Evolutionary conservation across 768 basidiomycete species (phyloP), one percentile per base, ranked within the genome.

Genomic region (Kwoniella sp.): DNA sequence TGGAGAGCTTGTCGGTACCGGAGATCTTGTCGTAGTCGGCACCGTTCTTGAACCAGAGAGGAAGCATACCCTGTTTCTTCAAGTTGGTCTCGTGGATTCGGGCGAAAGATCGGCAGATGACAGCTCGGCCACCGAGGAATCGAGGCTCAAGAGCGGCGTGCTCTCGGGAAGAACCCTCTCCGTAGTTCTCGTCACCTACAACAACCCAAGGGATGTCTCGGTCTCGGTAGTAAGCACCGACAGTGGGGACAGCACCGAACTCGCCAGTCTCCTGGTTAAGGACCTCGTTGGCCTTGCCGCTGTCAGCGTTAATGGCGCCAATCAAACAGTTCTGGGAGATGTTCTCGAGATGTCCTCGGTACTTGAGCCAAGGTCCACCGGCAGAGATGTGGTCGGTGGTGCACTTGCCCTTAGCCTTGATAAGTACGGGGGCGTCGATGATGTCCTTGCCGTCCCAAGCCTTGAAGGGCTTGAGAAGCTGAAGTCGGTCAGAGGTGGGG

Each of bases 371-470:
- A 49, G 95, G 95, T 64, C 95, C 95, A 84, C 94, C 95, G 78
- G 94, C 94, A 65, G 89, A 90, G 81, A 95, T 93, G 82, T 95
- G 92, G 80, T 95, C 92, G 68, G 92, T 93, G 46, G 92, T 99
- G 90, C 96, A 99, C 85, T 99, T 99, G 86, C 95, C 95, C 84
- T 88, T 85, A 70, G 91, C 96, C 86, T 99, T 99, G 86, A 99
- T 99, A 78, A 99, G 84, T 67, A 99, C 84, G 10, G 95, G 95
- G 68, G 94, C 85, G 71, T 91, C 89, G 60, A 85, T 83, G 52
- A 92, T 90, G 46, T 91, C 88, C 86, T 96, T 89, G 58, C 94
- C 92, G 81, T 95, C 86, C 92, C 92, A 98, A 26, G 90, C 84
- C 76, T 84, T 74, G 88, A 99, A 99, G 29, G 96, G 91, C 80